Evolutionary conservation across 148 eudicot genomes (phyloP), one percentile per base, ranked within the genome.

Genomic region (Camellia lanceoleosa): DNA sequence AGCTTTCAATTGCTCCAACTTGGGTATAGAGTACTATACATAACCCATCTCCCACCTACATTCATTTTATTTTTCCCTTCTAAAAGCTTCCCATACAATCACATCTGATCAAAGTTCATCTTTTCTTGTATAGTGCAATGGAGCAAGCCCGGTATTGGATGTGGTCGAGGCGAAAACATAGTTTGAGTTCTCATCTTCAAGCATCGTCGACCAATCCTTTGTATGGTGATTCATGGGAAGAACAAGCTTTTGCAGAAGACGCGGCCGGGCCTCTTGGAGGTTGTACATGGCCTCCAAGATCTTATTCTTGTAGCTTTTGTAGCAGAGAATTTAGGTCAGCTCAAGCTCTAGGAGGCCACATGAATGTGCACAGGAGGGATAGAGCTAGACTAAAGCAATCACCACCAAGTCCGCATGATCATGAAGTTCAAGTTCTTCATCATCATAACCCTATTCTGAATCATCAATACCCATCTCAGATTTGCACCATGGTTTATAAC

Each of bases 291-390:
- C 98, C 98, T 41, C 98, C 95, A 43, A 88, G 93, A 84, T 94
- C 92, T 71, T 94, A 94, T 71, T 65, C 91, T 77, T 94, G 98
- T 76, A 89, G 82, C 84, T 94, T 94, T 68, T 94, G 98, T 74
- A 89, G 87, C 52, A 87, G 97, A 71, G 97, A 94, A 58, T 92
- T 94, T 65, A 82, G 92, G 87, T 94, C 98, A 12, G 98, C 98
- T 56, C 98, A 94, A 87, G 98, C 98, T 61, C 81, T 94, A 47
- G 98, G 98, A 3, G 98, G 98, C 78, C 98, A 94, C 79, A 92
- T 94, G 98, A 94, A 94, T 81, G 93, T 94, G 59, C 98, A 94
- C 77, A 80, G 98, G 54, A 78, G 97, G 73, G 97, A 94, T 81
- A 87, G 95, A 69, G 98, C 98, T 70, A 91, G 87, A 56, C 84